Conservation (phyloP, 441 rosid species). For the Eruca vesicaria region DNA sequence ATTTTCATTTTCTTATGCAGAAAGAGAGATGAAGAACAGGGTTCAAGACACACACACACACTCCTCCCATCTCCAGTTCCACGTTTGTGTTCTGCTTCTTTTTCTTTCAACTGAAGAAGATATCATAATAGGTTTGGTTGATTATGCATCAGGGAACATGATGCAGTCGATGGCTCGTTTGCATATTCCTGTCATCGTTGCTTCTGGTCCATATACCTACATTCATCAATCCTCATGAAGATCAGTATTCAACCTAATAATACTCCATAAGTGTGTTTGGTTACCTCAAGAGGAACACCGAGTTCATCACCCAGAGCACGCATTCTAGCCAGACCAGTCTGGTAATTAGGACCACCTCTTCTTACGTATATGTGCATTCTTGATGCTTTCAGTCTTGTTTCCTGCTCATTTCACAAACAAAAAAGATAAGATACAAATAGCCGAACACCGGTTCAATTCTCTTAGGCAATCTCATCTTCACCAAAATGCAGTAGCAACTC, state of each 20-base stretch:
- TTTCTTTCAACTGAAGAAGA: not conserved
- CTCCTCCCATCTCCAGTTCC: not conserved
- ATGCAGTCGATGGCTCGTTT: conserved; percentile 80
- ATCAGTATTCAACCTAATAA: not conserved
- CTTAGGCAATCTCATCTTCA: not conserved
- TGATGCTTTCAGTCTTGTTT: conserved; percentile 81
- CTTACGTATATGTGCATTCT: conserved; percentile 90
- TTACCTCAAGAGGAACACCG: conserved; percentile 89
- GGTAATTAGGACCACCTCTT: conserved; percentile 95
- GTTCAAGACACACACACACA: not conserved
- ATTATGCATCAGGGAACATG: conserved; percentile 53
- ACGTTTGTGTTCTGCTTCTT: not conserved
- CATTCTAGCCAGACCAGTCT: conserved; percentile 85
- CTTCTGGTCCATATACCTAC: conserved; percentile 86
- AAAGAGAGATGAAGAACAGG: not conserved
- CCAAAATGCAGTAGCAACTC: not conserved
- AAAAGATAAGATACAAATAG: not conserved
- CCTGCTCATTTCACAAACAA: conserved; percentile 39
- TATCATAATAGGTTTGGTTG: not conserved
- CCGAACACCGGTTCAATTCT: too few species aligned
- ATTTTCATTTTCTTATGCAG: not conserved
- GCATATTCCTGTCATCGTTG: conserved; percentile 93
- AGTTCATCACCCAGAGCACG: conserved; percentile 77
- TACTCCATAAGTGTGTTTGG: not conserved
- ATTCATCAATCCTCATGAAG: conserved; percentile 9